phyloP scores from a whole-genome alignment of 1,284 basidiomycete species.

The Ustilago trichophora region DNA sequence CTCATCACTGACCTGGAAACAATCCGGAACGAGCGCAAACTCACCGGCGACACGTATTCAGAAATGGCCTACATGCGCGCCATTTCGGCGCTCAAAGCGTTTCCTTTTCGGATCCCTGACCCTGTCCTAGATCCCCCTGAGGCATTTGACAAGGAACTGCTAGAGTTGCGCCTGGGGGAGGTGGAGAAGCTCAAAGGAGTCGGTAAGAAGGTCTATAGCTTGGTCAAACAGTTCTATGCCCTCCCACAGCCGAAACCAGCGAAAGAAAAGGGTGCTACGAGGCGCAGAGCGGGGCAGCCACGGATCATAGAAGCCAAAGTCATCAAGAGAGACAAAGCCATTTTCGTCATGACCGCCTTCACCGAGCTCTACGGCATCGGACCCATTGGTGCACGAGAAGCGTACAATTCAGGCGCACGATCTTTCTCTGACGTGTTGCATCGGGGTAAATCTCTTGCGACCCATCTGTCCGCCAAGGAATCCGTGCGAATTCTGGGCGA shows the following conservation, averaged over 20 bases:
- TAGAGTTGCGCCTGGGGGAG: conserved; percentile 12
- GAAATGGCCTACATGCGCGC: conserved; percentile 63
- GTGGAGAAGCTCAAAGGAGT: conserved; percentile 57
- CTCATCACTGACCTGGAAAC: conserved; percentile 57
- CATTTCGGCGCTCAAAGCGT: conserved; percentile 57
- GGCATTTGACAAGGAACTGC: conserved; percentile 1
- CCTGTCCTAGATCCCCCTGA: conserved; percentile 1
- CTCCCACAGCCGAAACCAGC: background rate
- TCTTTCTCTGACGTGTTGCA: conserved; percentile 53
- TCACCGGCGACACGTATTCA: conserved; percentile 49
- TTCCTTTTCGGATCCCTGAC: conserved; percentile 44
- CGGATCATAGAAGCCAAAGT: conserved; percentile 56
- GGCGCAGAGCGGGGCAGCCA: background rate
- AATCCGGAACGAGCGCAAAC: conserved; percentile 52
- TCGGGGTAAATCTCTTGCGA: conserved; percentile 37
- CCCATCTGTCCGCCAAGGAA: conserved; percentile 39
- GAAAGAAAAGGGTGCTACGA: too few species aligned
- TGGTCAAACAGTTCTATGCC: conserved; percentile 59
- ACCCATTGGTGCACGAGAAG: conserved; percentile 50
- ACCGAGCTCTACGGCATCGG: conserved; percentile 62
- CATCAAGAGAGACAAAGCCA: conserved; percentile 49
- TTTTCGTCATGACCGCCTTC: conserved; percentile 53
- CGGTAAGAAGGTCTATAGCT: conserved; percentile 51
- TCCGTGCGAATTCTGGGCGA: conserved; percentile 50
- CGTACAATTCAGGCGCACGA: conserved; percentile 56